Conservation (phyloP, 257 asterid species). For the Osmanthus fragrans region DNA sequence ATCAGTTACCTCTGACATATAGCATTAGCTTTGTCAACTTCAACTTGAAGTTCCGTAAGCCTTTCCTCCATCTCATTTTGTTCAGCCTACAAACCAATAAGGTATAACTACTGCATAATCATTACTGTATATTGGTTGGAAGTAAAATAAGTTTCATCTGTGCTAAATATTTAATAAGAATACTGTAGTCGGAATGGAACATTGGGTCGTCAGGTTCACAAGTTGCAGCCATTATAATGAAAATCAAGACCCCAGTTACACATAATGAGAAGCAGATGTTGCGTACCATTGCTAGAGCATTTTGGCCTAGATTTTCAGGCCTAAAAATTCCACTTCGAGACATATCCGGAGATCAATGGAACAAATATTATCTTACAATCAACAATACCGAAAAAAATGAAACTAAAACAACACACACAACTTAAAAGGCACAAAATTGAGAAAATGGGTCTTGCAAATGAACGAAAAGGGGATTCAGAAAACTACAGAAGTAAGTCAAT, state of each 20-base stretch:
- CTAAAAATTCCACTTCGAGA: slow-evolving; percentile 49
- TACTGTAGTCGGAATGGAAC: slow-evolving; percentile 50
- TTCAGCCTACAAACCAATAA: no score
- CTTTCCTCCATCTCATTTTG: no score
- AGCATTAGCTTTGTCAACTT: no score
- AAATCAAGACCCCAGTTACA: slow-evolving; percentile 60
- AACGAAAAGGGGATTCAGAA: background rate
- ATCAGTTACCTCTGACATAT: no score
- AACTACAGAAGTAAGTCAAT: background rate
- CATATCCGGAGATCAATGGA: slow-evolving; percentile 40
- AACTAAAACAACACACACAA: background rate
- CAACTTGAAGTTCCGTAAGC: no score
- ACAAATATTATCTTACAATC: slow-evolving; percentile 9
- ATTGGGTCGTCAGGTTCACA: slow-evolving; percentile 62
- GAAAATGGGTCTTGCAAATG: background rate
- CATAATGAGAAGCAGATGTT: slow-evolving; percentile 60
- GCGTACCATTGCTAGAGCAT: slow-evolving; percentile 53
- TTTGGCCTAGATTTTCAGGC: slow-evolving; percentile 61
- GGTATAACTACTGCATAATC: no score
- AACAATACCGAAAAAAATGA: background rate
- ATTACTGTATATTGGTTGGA: no score
- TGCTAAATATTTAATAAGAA: no score
- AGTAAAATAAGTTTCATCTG: no score
- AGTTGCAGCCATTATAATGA: slow-evolving; percentile 64
- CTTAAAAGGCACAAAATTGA: background rate